These are phyloP conservation scores for Tricholoma saponaceum DNA, from an alignment of 768 basidiomycete genomes.

Conservation along the genomic window DNA sequence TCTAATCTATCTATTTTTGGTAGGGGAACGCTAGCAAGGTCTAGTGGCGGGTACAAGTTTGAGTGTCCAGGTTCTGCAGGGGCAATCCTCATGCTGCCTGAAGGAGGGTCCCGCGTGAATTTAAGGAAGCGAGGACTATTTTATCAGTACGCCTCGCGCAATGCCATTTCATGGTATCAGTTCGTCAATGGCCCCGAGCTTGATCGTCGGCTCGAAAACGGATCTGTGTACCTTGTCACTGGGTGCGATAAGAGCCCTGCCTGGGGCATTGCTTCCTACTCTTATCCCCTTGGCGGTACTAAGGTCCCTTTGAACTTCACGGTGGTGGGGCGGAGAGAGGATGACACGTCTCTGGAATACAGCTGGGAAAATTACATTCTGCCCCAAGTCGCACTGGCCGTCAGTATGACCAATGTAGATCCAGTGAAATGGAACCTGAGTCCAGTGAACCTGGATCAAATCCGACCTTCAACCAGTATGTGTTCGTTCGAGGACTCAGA, in stretches of 20 bases:
- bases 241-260: constrained; percentile 16
- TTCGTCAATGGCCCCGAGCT: constrained; percentile 7
- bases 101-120: constrained; percentile 9
- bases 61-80: background rate
- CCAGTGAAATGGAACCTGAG: background rate
- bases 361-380: constrained; percentile 10
- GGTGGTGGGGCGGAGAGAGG: background rate
- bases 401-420: too few relatives aligned
- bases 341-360: constrained; percentile 6
- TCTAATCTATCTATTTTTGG: background rate
- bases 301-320: constrained; percentile 7
- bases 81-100: constrained; percentile 11
- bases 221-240: constrained; percentile 17
- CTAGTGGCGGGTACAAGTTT: background rate
- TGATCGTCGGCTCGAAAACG: constrained; percentile 11
- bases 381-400: constrained; percentile 11
- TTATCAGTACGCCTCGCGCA: constrained; percentile 2
- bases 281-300: constrained; percentile 4
- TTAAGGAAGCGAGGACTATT: constrained; percentile 9
- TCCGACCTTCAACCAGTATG: constrained; percentile 5
- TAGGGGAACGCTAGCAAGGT: background rate
- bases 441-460: too few relatives aligned
- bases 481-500: constrained; percentile 14
- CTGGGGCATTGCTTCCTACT: constrained; percentile 14
- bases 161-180: constrained; percentile 12